These are phyloP conservation scores for Scortechinia acanthostroma DNA, from an alignment of 2,329 filamentous ascomycete species.

Conservation along the genomic window DNA sequence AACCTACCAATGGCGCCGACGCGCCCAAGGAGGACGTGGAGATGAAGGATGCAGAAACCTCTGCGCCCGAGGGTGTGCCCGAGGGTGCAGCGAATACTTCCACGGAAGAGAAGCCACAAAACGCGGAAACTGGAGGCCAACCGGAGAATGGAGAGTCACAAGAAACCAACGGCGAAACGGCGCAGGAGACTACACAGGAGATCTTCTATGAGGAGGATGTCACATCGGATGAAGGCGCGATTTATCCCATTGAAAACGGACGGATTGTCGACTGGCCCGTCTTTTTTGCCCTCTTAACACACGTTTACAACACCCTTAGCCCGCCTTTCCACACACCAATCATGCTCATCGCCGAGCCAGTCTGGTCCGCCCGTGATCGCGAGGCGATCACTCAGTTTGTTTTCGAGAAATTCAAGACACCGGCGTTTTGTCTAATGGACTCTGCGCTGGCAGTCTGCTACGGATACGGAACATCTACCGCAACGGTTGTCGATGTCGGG, in stretches of 20 bases:
- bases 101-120: neutral
- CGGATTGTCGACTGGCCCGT: conserved; percentile 1
- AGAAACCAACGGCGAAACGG: neutral
- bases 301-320: conserved; percentile 61
- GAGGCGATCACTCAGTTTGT: conserved; percentile 64
- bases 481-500: conserved; percentile 58
- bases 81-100: conserved; percentile 5
- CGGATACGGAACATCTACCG: conserved; percentile 46
- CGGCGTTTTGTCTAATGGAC: conserved; percentile 60
- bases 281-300: conserved; percentile 11
- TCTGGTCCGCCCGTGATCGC: conserved; percentile 57
- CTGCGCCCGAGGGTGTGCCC: neutral
- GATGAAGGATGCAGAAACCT: neutral
- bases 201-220: conserved; percentile 57
- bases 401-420: conserved; percentile 67
- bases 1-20: conserved; percentile 1
- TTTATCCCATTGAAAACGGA: conserved; percentile 44
- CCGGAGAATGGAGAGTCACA: neutral
- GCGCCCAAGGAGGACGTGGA: conserved; percentile 1
- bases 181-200: conserved; percentile 7
- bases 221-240: conserved; percentile 56
- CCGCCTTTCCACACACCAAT: conserved; percentile 65
- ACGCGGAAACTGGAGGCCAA: neutral
- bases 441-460: conserved; percentile 46
- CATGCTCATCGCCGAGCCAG: conserved; percentile 53